Conservation (phyloP, 352 stramenopile species). For the Phytophthora pistaciae region DNA sequence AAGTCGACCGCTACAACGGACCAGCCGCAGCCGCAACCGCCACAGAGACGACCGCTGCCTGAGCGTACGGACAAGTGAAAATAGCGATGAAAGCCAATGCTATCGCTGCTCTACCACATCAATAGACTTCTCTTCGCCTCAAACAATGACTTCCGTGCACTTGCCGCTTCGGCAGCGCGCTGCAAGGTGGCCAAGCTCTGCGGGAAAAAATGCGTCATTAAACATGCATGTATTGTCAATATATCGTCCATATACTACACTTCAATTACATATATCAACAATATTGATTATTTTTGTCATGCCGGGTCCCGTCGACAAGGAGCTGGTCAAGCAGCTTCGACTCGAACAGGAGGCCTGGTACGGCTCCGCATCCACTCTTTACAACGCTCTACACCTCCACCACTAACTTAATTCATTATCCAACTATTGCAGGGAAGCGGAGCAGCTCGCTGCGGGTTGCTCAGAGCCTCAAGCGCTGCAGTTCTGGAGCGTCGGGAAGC, state of each 20-base stretch:
- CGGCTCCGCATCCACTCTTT: neutral
- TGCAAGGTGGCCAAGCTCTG: neutral
- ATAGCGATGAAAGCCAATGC: neutral
- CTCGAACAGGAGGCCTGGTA: conserved; percentile 30
- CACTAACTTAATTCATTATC: neutral
- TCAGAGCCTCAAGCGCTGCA: conserved; percentile 2
- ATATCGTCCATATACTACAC: neutral
- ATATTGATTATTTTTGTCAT: neutral
- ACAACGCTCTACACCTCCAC: neutral
- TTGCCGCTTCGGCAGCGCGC: neutral
- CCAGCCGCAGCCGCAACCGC: conserved; percentile 14
- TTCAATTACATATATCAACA: neutral
- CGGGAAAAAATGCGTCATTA: neutral
- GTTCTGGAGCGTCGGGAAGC: conserved; percentile 38
- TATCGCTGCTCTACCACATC: neutral
- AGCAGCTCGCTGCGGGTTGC: conserved; percentile 12
- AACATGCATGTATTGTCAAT: neutral
- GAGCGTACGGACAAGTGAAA: conserved; percentile 22
- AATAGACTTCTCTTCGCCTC: neutral
- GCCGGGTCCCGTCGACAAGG: conserved; percentile 10
- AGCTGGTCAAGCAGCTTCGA: conserved; percentile 33
- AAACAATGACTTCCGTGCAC: neutral
- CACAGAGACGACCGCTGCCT: conserved; percentile 8
- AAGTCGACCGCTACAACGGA: neutral
- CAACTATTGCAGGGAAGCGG: conserved; percentile 13